Evolutionary conservation across 208 protist species (phyloP).

Genomic region (Trypanosoma scelopori): DNA sequence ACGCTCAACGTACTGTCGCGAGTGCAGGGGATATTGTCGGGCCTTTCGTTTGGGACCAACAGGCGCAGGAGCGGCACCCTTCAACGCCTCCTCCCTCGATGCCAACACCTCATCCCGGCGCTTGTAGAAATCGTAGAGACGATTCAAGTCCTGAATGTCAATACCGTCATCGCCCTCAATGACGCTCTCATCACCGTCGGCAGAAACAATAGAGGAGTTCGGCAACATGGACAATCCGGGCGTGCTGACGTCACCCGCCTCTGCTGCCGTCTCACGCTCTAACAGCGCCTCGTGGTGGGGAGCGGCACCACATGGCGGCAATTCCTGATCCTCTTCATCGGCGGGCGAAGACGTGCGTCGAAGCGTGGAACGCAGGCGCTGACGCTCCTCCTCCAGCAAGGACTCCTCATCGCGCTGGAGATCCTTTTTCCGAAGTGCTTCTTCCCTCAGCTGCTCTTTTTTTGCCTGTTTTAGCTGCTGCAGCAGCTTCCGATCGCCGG

Average conservation of each 20-base stretch:
- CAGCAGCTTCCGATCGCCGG: not conserved
- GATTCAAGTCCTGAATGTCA: slow-evolving; percentile 18
- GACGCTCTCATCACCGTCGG: slow-evolving; percentile 3
- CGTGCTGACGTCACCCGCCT: not conserved
- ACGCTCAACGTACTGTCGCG: slow-evolving; percentile 46
- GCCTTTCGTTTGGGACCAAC: not conserved
- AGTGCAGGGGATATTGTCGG: slow-evolving; percentile 37
- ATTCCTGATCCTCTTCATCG: no score
- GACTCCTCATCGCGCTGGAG: not conserved
- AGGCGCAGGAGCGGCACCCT: no score
- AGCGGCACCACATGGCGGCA: no score
- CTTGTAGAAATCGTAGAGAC: slow-evolving; percentile 19
- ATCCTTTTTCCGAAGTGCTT: not conserved
- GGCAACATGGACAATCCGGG: not conserved
- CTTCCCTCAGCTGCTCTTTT: not conserved
- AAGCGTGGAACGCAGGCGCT: not conserved
- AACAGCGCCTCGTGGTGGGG: no score
- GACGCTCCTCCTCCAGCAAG: not conserved
- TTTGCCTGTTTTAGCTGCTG: not conserved
- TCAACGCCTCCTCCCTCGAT: not conserved
- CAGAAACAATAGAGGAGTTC: not conserved
- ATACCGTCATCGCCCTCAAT: slow-evolving; percentile 17
- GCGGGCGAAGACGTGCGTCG: no score
- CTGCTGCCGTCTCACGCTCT: not conserved
- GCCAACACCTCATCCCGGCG: not conserved